These are phyloP conservation scores for Xylaria sp. DNA, from an alignment of 2,329 filamentous ascomycete species.

Conservation along the genomic window DNA sequence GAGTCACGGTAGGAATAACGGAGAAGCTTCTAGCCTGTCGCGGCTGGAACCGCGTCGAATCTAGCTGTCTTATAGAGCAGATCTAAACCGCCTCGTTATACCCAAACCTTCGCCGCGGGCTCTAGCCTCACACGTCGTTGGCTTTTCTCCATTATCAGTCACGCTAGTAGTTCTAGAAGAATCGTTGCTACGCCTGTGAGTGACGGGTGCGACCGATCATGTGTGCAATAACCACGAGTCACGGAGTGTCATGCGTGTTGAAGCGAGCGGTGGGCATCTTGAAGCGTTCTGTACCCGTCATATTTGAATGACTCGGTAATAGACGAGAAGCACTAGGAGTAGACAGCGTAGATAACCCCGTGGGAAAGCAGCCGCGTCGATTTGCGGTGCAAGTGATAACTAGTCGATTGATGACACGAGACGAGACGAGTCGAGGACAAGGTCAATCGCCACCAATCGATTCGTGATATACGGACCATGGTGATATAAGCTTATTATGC, in stretches of 20 bases:
- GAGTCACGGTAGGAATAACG: not conserved
- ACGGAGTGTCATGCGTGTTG: not conserved
- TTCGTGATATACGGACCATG: not conserved
- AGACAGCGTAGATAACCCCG: not conserved
- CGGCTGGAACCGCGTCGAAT: not conserved
- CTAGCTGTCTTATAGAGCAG: not conserved
- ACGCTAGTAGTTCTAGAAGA: not conserved
- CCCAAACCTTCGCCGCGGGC: not conserved
- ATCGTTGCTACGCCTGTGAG: not conserved
- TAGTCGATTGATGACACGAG: not conserved
- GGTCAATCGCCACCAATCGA: not conserved
- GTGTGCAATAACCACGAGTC: conserved; percentile 11
- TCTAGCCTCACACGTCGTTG: not conserved
- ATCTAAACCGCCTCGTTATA: not conserved
- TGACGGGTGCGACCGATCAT: not conserved
- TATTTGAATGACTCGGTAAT: conserved; percentile 19
- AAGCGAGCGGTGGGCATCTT: not conserved
- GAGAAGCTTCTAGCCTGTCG: not conserved
- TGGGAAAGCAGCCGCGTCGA: not conserved
- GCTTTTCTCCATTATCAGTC: not conserved
- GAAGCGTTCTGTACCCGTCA: not conserved
- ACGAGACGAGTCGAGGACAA: not conserved
- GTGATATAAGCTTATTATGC: not conserved
- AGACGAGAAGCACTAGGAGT: not conserved
- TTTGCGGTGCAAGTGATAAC: not conserved